These are phyloP conservation scores for Phaeosphaeriaceae sp. DNA, from an alignment of 2,329 filamentous ascomycete genomes.

Conservation along the genomic window DNA sequence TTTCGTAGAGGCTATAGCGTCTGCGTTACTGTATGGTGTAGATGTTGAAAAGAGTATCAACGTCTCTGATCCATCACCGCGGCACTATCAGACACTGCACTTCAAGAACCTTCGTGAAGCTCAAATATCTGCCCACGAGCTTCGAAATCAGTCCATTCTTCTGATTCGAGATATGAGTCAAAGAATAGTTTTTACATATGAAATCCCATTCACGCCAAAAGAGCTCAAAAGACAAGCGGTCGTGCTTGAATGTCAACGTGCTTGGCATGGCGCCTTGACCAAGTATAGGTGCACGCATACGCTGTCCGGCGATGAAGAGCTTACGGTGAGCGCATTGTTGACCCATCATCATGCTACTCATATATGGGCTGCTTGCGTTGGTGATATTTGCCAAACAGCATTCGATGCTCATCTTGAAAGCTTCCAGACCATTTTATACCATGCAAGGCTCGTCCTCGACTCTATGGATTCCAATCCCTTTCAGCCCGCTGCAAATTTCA, in stretches of 20 bases:
- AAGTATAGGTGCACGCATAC: conserved; percentile 1
- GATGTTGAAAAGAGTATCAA: conserved; percentile 14
- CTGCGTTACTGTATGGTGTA: conserved; percentile 26
- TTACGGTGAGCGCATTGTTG: conserved; percentile 22
- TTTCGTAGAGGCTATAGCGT: conserved; percentile 25
- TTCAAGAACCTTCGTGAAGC: too few species aligned
- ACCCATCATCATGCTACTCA: conserved; percentile 16
- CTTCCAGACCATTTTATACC: conserved; percentile 24
- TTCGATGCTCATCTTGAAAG: conserved; percentile 22
- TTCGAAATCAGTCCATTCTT: conserved; percentile 27
- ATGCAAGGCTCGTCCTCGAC: conserved; percentile 26
- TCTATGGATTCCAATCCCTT: conserved; percentile 9
- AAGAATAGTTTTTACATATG: not conserved
- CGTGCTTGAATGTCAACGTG: conserved; percentile 20
- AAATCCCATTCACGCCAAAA: conserved; percentile 1
- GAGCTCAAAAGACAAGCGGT: conserved; percentile 12
- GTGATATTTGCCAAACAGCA: conserved; percentile 11
- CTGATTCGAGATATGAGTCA: conserved; percentile 12
- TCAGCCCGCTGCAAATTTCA: conserved; percentile 22
- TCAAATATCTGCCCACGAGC: conserved; percentile 22
- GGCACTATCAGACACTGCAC: conserved; percentile 4
- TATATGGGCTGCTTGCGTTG: conserved; percentile 17
- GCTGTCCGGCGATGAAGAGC: conserved; percentile 16
- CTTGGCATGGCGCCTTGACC: conserved; percentile 19
- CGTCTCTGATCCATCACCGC: conserved; percentile 2